Conservation (phyloP, 2,329 filamentous ascomycete species). For the Epichloe elymi region DNA sequence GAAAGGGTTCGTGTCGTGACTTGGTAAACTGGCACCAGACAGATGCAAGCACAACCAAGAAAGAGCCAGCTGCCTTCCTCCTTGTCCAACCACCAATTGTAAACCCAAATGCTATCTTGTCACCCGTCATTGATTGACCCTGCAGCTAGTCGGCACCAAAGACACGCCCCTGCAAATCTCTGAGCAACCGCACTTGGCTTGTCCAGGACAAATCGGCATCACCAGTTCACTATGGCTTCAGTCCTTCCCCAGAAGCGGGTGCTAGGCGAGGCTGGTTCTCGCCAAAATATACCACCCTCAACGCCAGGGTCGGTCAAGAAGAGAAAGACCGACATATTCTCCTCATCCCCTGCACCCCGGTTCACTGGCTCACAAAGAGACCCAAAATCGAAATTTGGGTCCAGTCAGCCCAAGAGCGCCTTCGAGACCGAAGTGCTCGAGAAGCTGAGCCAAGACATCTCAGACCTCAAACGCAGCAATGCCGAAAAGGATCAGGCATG, state of each 20-base stretch:
- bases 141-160: background rate
- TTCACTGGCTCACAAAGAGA: slow-evolving; percentile 51
- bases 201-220: background rate
- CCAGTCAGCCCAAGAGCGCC: slow-evolving; percentile 72
- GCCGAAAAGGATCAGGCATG: slow-evolving; percentile 89
- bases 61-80: background rate
- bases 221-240: slow-evolving; percentile 27
- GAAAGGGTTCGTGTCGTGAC: background rate
- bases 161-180: background rate
- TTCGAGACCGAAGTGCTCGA: slow-evolving; percentile 93
- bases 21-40: background rate
- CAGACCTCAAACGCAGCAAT: slow-evolving; percentile 71
- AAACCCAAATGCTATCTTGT: background rate
- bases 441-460: slow-evolving; percentile 90
- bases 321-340: slow-evolving; percentile 51
- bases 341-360: slow-evolving; percentile 41
- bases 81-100: background rate
- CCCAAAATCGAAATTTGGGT: slow-evolving; percentile 47
- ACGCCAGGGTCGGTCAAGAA: slow-evolving; percentile 58
- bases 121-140: background rate
- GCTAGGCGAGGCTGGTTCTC: slow-evolving; percentile 53
- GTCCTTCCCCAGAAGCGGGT: slow-evolving; percentile 59
- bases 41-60: background rate
- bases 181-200: background rate
- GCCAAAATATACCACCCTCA: slow-evolving; percentile 45